Conservation (phyloP, 805 yeast genomes). For the Pichia nanzhaoensis region DNA sequence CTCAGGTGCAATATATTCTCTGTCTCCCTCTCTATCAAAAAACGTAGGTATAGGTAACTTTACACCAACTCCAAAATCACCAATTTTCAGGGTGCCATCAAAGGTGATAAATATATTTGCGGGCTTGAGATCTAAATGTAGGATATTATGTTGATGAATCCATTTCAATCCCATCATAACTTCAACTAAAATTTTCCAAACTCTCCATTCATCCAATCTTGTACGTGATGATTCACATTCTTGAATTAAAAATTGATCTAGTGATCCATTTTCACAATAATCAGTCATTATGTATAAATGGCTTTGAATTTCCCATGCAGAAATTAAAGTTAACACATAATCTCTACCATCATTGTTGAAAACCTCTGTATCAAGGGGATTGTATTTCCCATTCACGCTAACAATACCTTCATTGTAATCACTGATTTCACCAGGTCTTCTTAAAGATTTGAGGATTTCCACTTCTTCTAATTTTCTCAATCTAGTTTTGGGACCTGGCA, state of each 20-base stretch:
- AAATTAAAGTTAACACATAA: constrained; percentile 71
- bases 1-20: constrained; percentile 97
- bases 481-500: constrained; percentile 51
- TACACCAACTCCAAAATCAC: constrained; percentile 95
- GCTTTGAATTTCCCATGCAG: constrained; percentile 77
- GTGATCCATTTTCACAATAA: constrained; percentile 84
- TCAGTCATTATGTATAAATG: constrained; percentile 89
- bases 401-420: constrained; percentile 1
- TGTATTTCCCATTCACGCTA: not conserved
- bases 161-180: constrained; percentile 70
- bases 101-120: constrained; percentile 91
- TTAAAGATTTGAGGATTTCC: constrained; percentile 46
- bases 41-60: constrained; percentile 62
- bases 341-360: constrained; percentile 33
- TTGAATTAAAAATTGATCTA: constrained; percentile 73
- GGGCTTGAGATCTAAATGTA: constrained; percentile 91
- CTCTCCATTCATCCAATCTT: constrained; percentile 90
- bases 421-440: constrained; percentile 14
- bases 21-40: constrained; percentile 93
- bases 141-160: constrained; percentile 67
- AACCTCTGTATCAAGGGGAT: not conserved
- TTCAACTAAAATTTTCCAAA: constrained; percentile 93
- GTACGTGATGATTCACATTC: constrained; percentile 63
- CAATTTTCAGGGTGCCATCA: constrained; percentile 90
- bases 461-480: constrained; percentile 68